Conservation (phyloP, 352 stramenopile genomes). For the Phytophthora capsici region DNA sequence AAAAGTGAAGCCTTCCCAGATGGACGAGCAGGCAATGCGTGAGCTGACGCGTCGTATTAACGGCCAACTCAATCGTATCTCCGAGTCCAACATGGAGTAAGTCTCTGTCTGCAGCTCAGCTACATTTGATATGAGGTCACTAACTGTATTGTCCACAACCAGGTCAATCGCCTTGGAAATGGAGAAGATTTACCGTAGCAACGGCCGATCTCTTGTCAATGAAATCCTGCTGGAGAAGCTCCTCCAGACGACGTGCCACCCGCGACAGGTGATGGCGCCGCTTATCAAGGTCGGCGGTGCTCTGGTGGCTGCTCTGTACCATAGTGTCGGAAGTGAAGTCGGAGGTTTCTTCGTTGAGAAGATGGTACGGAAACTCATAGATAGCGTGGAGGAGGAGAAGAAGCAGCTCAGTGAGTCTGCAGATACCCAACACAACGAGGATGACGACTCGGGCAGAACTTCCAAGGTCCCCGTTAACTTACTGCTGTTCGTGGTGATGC, state of each 20-base stretch:
- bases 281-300: constrained; percentile 80
- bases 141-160: constrained; percentile 12
- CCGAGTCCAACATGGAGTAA: constrained; percentile 91
- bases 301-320: constrained; percentile 75
- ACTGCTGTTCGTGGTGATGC: constrained; percentile 86
- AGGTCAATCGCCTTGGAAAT: constrained; percentile 80
- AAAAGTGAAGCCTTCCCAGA: constrained; percentile 48
- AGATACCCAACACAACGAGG: constrained; percentile 17
- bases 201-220: constrained; percentile 77
- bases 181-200: constrained; percentile 81
- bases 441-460: constrained; percentile 39
- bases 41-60: constrained; percentile 84
- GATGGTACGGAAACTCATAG: constrained; percentile 63
- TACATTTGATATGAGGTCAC: neutral
- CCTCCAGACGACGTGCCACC: constrained; percentile 64
- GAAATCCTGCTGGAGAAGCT: constrained; percentile 76
- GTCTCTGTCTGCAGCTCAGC: constrained; percentile 6
- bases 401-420: constrained; percentile 22
- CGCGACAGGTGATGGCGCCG: constrained; percentile 76
- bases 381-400: constrained; percentile 50
- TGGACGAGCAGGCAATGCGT: constrained; percentile 76
- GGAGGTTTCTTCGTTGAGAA: constrained; percentile 87
- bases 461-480: constrained; percentile 84
- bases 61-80: constrained; percentile 92
- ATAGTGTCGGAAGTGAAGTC: constrained; percentile 79